Evolutionary conservation across 768 basidiomycete species (phyloP).

Genomic region (Basidioascus undulatus): DNA sequence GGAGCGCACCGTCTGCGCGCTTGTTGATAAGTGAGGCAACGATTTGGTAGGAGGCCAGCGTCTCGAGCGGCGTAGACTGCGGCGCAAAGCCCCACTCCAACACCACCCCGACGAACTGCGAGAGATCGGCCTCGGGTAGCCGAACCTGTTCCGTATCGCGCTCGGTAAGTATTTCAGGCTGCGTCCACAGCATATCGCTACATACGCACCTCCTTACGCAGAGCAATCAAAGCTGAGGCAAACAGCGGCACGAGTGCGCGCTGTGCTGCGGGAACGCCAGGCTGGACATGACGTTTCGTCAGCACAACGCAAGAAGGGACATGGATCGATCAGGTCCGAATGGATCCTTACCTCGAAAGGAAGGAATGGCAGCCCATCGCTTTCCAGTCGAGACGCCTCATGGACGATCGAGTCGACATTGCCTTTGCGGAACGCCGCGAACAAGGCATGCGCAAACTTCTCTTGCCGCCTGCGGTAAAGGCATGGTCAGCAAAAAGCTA

Average conservation of each 20-base stretch:
- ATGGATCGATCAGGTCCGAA: conserved; percentile 2
- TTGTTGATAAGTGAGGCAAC: conserved; percentile 25
- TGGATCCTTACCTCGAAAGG: conserved; percentile 29
- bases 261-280: conserved; percentile 24
- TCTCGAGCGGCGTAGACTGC: background rate
- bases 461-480: conserved; percentile 62
- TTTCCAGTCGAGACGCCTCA: conserved; percentile 30
- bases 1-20: conserved; percentile 35
- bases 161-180: no score
- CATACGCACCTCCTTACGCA: conserved; percentile 40
- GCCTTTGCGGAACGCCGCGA: conserved; percentile 33
- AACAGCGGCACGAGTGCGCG: conserved; percentile 44
- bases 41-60: background rate
- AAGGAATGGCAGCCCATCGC: conserved; percentile 18
- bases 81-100: no score
- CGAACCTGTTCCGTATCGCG: no score
- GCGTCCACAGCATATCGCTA: no score
- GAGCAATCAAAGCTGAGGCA: conserved; percentile 35
- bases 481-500: no score
- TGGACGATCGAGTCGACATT: conserved; percentile 29
- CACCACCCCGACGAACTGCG: no score
- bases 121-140: no score
- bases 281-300: conserved; percentile 18
- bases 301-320: conserved; percentile 3
- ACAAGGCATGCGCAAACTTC: conserved; percentile 27